phyloP scores from a whole-genome alignment of 225 moss, liverwort and hornwort species.

The Pleurozium schreberi region DNA sequence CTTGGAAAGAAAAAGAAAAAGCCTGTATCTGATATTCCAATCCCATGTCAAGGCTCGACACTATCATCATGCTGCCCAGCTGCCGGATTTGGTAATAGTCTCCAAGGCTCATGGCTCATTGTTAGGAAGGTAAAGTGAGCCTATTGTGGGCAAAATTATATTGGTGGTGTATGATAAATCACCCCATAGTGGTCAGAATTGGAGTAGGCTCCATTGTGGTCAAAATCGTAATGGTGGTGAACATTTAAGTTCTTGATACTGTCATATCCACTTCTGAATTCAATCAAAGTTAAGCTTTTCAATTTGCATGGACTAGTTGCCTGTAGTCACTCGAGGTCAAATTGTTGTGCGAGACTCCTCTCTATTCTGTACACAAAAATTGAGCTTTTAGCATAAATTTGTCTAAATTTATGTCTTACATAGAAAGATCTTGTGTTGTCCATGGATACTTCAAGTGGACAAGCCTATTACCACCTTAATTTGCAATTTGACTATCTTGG shows the following conservation, averaged over 20 bases:
- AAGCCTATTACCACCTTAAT: no score
- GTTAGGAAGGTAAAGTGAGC: neutral
- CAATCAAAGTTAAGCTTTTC: neutral
- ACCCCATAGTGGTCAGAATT: no score
- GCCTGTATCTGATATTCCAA: neutral
- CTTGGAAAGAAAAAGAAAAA: neutral
- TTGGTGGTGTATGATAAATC: neutral
- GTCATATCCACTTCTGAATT: no score
- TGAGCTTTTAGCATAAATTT: no score
- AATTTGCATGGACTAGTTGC: neutral
- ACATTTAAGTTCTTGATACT: neutral
- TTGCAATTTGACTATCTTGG: no score
- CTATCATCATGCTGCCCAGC: neutral
- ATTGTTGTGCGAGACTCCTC: no score
- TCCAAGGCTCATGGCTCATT: neutral
- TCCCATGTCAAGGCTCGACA: neutral
- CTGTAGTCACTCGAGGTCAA: no score
- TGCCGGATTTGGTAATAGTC: neutral
- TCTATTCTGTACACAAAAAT: no score
- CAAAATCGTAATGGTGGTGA: neutral
- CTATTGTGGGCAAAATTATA: neutral
- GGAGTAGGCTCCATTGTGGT: no score
- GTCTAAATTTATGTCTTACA: no score
- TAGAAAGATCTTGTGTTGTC: no score
- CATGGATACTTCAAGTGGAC: no score